Conservation (phyloP, 495 filamentous ascomycete genomes). For the Geopyxis carbonaria region DNA sequence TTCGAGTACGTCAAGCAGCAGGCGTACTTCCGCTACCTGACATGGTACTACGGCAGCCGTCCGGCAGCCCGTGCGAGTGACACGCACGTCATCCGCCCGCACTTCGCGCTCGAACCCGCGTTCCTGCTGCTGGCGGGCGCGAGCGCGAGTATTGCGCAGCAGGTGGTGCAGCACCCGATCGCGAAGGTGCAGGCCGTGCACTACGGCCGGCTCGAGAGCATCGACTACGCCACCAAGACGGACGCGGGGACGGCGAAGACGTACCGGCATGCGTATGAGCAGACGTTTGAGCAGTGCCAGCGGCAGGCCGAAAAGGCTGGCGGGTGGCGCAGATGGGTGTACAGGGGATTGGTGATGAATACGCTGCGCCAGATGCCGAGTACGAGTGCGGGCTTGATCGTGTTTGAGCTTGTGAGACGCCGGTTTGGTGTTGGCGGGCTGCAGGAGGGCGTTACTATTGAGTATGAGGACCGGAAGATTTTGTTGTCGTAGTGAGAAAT, state of each 20-base stretch:
- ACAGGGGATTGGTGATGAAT: slow-evolving; percentile 53
- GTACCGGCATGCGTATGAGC: slow-evolving; percentile 59
- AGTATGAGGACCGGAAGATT: slow-evolving; percentile 14
- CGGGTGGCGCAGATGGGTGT: slow-evolving; percentile 56
- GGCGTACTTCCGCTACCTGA: slow-evolving; percentile 62
- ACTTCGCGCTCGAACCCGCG: slow-evolving; percentile 68
- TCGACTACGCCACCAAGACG: slow-evolving; percentile 44
- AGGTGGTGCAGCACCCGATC: slow-evolving; percentile 62
- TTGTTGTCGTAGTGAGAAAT: slow-evolving; percentile 14
- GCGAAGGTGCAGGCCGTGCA: slow-evolving; percentile 58
- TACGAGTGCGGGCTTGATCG: slow-evolving; percentile 73
- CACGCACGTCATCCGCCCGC: slow-evolving; percentile 46
- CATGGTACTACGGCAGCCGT: slow-evolving; percentile 53
- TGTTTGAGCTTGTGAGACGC: slow-evolving; percentile 72
- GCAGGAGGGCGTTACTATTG: slow-evolving; percentile 36
- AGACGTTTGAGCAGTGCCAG: slow-evolving; percentile 53
- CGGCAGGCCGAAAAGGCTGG: slow-evolving; percentile 45
- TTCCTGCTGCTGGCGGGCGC: slow-evolving; percentile 68
- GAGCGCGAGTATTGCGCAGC: slow-evolving; percentile 57
- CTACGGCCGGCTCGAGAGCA: slow-evolving; percentile 57
- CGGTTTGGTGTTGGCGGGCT: slow-evolving; percentile 52
- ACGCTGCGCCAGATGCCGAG: slow-evolving; percentile 72
- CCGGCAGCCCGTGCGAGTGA: slow-evolving; percentile 8
- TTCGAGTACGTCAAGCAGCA: slow-evolving; percentile 84
- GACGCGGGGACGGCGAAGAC: slow-evolving; percentile 30